These are phyloP conservation scores for Leccinum obscurum DNA, from an alignment of 768 basidiomycete genomes.

Conservation along the genomic window DNA sequence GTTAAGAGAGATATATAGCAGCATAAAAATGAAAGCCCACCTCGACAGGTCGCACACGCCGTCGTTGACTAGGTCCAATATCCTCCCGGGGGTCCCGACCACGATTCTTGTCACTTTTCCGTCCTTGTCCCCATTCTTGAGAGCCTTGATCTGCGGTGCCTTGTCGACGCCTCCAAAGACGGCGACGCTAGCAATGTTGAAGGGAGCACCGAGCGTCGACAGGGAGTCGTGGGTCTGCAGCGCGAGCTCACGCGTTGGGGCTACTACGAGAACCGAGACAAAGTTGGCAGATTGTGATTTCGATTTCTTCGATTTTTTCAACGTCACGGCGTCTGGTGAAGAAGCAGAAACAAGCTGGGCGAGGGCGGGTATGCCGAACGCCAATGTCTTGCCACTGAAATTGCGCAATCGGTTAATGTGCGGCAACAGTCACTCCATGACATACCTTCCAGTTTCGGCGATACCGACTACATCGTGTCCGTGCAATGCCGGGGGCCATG, in stretches of 20 bases:
- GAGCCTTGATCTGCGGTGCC: conserved; percentile 70
- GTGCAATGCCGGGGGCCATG: conserved; percentile 86
- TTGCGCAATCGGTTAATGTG: conserved; percentile 6
- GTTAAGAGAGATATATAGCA: background rate
- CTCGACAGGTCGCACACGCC: conserved; percentile 79
- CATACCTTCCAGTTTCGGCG: conserved; percentile 89
- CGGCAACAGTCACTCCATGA: background rate
- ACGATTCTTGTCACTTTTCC: conserved; percentile 69
- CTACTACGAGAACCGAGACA: conserved; percentile 75
- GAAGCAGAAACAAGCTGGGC: conserved; percentile 53
- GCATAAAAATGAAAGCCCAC: conserved; percentile 41
- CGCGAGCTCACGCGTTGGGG: conserved; percentile 95
- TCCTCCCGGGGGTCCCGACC: conserved; percentile 93
- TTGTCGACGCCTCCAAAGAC: conserved; percentile 96
- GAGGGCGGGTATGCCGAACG: conserved; percentile 92
- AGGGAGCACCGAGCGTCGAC: conserved; percentile 65
- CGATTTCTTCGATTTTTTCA: conserved; percentile 30
- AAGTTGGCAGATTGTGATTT: conserved; percentile 30
- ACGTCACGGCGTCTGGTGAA: conserved; percentile 17
- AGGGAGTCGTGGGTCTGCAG: conserved; percentile 92
- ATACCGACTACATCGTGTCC: conserved; percentile 92
- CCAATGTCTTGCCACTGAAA: conserved; percentile 88
- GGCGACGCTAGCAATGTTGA: conserved; percentile 79
- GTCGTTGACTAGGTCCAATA: conserved; percentile 89
- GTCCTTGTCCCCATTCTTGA: conserved; percentile 54